phyloP scores from a whole-genome alignment of 2,329 filamentous ascomycete species.

The Sporothrix phasma region DNA sequence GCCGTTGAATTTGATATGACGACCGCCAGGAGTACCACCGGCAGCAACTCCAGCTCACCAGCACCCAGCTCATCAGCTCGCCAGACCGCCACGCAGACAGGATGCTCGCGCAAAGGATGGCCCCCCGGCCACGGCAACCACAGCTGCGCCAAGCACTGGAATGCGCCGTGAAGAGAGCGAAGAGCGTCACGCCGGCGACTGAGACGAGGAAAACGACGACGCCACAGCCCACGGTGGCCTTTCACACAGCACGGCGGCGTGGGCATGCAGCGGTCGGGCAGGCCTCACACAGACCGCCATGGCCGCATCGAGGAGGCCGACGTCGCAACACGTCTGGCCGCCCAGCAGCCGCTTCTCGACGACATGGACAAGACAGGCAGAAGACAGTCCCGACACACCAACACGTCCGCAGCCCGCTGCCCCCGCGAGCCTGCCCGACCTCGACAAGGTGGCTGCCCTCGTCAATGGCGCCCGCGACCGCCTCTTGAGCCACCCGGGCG shows the following conservation, averaged over 20 bases:
- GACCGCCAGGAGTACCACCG: neutral
- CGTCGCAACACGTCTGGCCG: neutral
- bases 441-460: slow-evolving; percentile 31
- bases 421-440: slow-evolving; percentile 26
- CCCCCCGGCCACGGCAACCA: slow-evolving; percentile 8
- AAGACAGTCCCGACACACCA: neutral
- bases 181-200: slow-evolving; percentile 15
- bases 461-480: slow-evolving; percentile 35
- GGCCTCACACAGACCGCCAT: neutral
- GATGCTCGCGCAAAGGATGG: neutral
- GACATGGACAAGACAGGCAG: slow-evolving; percentile 1
- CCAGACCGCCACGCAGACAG: neutral
- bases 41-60: neutral
- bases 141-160: slow-evolving; percentile 23
- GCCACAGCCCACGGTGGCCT: neutral
- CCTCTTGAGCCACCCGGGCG: slow-evolving; percentile 35
- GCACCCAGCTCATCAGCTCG: neutral
- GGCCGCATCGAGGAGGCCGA: too few relatives aligned
- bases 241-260: slow-evolving; percentile 3
- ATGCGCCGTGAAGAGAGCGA: slow-evolving; percentile 21
- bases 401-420: neutral
- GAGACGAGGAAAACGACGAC: neutral
- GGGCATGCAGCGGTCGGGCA: neutral
- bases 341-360: neutral
- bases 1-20: neutral